Evolutionary conservation across 805 yeast genomes (phyloP), one percentile per base, ranked within the genome.

Genomic region (Kluyveromyces starmeri): DNA sequence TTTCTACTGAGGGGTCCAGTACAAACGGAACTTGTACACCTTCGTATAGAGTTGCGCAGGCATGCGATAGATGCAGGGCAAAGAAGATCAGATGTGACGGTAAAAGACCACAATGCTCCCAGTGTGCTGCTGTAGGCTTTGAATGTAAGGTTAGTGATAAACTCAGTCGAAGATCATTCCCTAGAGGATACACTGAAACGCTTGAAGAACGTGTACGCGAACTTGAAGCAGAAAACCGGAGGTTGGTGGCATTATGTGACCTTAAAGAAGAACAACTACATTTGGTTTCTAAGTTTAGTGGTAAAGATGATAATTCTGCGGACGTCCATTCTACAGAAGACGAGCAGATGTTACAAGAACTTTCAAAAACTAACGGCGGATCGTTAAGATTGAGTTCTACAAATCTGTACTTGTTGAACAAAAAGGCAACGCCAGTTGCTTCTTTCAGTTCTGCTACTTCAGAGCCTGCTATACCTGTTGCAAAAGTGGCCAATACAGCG

Each of bases 101-200:
- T 1, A 70, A 71, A 37, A 69, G 74, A 39, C 81, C 81, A 3
- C 75, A 71, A 45, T 86, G 96, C 54, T 72, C 89, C 0, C 80
- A 82, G 40, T 86, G 96, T 64, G 77, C 75, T 9, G 69, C 76
- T 5, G 92, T 83, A 3, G 96, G 95, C 3, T 70, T 86, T 38
- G 89, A 83, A 43, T 86, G 96, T 57, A 79, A 79, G 37, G 81
- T 84, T n/a, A 77, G 88, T 12, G 95, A 86, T 52, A 79, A 80
- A 46, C 64, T 86, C n/a, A 73, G 88, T 1, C 68, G 96, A 38
- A 66, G 88, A 42, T 89, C 95, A 0, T 86, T 79, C 49, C 96
- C 96, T 0, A 69, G 94, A 52, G 96, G 96, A 0, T 86, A 86
- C 49, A 86, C 96, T 0, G 96, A 86, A 58, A 78, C 86, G 2